Evolutionary conservation across 106 monocot genomes (phyloP), one percentile per base, ranked within the genome.

Genomic region (Cymbidium sinense): DNA sequence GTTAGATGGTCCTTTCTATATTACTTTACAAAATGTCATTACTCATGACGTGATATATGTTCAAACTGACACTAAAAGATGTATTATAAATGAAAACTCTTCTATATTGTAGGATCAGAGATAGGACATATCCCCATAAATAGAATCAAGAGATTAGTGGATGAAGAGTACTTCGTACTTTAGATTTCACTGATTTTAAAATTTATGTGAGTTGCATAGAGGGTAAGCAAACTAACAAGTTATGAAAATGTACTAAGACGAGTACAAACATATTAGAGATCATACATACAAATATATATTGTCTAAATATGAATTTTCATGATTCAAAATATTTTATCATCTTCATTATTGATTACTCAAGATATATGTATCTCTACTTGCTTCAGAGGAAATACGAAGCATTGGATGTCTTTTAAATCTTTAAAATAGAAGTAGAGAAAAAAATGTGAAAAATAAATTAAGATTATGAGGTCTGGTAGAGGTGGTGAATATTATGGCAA

Each of bases 321-420:
- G 7, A 13, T 58, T 58, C 3, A 3, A 58, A 19, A 13, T 58
- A 58, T 13, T 21, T 58, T 20, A 19, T 58, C 19, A 7, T 19
- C 17, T 30, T 34, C 17, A 76, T 76, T n/a, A 28, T 50, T 50
- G 2, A 76, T 51, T 76, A 8, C 31, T 76, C 76, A 76, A 21
- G 76, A 0, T 76, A 52, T 17, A 28, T 44, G 20, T 76, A 76
- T 52, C 76, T 76, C 9, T 76, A 76, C 51, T 27, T 76, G 43
- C 25, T 76, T 44, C 47, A 76, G 27, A 50, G 23, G 7, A 76
- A 76, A 44, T 4, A 76, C 4, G 10, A 33, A 76, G 50, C 17
- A 12, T 43, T 76, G 47, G n/a, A n/a, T 50, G 37, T 11, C 50
- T 39, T 76, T 76, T 51, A 76, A 6, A 7, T 76, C 25, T 76